These are phyloP conservation scores for Pleodorina starrii DNA, from an alignment of 139 green algal species.

Conservation along the genomic window DNA sequence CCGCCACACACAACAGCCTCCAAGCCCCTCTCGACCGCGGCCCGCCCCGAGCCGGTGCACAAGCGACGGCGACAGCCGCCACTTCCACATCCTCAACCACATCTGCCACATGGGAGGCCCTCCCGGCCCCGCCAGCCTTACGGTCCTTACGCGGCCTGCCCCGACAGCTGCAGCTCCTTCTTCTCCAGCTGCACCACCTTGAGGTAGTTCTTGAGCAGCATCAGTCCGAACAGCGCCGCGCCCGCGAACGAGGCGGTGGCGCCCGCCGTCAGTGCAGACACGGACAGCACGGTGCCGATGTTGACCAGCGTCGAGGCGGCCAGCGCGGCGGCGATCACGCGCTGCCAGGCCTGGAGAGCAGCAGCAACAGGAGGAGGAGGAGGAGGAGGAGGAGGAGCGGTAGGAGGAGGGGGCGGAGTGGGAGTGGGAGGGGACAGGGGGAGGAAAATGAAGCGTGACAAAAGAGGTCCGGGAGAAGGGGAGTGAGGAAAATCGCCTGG, in stretches of 20 bases:
- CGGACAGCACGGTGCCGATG: constrained; percentile 90
- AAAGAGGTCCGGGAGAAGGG: no score
- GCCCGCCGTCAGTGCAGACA: constrained; percentile 70
- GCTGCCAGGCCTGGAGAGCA: constrained; percentile 75
- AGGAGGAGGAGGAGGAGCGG: no score
- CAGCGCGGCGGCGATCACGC: constrained; percentile 77
- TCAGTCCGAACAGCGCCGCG: constrained; percentile 57
- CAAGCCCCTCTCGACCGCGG: no score
- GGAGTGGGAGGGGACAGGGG: no score
- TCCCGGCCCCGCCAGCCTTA: not conserved
- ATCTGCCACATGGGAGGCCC: not conserved
- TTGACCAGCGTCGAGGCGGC: constrained; percentile 91
- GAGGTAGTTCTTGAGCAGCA: constrained; percentile 60
- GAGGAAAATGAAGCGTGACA: no score
- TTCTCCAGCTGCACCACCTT: constrained; percentile 80
- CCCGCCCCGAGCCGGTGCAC: no score
- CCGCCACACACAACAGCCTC: no score
- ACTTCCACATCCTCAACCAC: not conserved
- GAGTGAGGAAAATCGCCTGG: no score
- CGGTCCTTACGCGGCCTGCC: constrained; percentile 23
- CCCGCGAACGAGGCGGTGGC: constrained; percentile 78
- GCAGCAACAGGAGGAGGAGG: not conserved
- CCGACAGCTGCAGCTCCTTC: constrained; percentile 84
- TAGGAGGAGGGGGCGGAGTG: no score
- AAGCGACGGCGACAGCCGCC: not conserved